A percentile compares a stretch with the other conserved stretches of the same genome.
phyloP scores from a whole-genome alignment of 768 basidiomycete genomes.

The Lentinula raphanica region DNA sequence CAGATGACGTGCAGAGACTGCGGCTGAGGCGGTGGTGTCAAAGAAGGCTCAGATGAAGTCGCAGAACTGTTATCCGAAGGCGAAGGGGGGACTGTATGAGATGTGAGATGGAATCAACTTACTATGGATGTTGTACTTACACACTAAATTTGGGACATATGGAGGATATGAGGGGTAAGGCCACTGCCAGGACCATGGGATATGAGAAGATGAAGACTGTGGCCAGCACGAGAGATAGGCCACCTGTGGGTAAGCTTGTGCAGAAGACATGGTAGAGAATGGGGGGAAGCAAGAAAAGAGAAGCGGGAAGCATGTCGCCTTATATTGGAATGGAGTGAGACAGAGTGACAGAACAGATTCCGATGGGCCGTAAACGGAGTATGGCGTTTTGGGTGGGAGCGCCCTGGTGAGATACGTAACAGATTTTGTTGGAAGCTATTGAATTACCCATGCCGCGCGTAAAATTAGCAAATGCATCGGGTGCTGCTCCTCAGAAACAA shows the following conservation, averaged over 20 bases:
- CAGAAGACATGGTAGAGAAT: conserved; percentile 19
- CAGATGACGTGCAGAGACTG: conserved; percentile 48
- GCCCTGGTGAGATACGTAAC: conserved; percentile 24
- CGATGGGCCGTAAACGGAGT: conserved; percentile 17
- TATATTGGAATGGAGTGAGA: conserved; percentile 26
- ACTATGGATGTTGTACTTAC: conserved; percentile 14
- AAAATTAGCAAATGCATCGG: conserved; percentile 11
- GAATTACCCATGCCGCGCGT: conserved; percentile 5
- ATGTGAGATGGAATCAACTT: background rate
- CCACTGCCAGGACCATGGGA: conserved; percentile 12
- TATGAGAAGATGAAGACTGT: conserved; percentile 9
- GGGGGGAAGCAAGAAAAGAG: conserved; percentile 6
- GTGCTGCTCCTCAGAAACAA: background rate
- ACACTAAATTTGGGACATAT: conserved; percentile 18
- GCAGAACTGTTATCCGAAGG: conserved; percentile 32
- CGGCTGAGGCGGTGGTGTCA: conserved; percentile 17
- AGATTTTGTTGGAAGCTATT: conserved; percentile 11
- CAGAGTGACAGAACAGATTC: conserved; percentile 21
- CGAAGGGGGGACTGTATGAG: conserved; percentile 33
- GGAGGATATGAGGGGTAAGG: background rate
- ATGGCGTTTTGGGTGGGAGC: conserved; percentile 12
- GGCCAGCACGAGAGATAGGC: conserved; percentile 18
- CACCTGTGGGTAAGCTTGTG: conserved; percentile 12
- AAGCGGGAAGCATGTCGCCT: conserved; percentile 11
- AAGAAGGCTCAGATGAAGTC: conserved; percentile 12